Evolutionary conservation across 2,329 filamentous ascomycete genomes (phyloP).

Genomic region (Leptographium flavum): DNA sequence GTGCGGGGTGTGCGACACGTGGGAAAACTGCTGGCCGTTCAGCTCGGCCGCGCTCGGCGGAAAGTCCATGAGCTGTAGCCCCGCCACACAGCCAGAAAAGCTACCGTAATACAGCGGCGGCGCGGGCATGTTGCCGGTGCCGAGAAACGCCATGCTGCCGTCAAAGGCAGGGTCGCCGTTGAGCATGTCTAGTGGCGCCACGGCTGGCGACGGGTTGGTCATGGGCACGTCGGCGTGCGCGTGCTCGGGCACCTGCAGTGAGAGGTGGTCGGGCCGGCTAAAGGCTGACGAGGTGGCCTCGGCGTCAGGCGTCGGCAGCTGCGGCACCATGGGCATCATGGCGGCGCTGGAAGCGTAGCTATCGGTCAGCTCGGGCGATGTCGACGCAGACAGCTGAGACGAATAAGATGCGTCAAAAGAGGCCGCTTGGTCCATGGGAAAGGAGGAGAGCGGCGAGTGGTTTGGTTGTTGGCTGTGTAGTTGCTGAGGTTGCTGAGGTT

Average conservation of each 20-base stretch:
- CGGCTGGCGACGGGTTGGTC: conserved; percentile 18
- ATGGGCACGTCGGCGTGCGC: too few species aligned
- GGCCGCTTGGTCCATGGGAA: too few species aligned
- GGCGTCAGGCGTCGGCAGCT: background rate
- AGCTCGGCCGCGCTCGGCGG: too few species aligned
- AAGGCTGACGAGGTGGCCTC: background rate
- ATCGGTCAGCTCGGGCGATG: background rate
- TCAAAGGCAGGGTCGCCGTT: too few species aligned
- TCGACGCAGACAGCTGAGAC: background rate
- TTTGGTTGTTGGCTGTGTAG: background rate
- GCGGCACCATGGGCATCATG: background rate
- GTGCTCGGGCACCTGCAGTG: conserved; percentile 43
- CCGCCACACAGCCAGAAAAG: background rate
- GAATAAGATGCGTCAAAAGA: background rate
- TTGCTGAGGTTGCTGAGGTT: background rate
- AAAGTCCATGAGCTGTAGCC: background rate
- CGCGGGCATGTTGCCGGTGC: background rate
- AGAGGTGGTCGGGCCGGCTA: conserved; percentile 40
- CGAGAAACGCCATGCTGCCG: background rate
- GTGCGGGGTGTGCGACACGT: too few species aligned
- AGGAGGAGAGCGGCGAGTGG: background rate
- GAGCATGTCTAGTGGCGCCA: conserved; percentile 17
- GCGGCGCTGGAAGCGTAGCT: background rate
- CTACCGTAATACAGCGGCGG: background rate
- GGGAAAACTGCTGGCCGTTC: too few species aligned